Evolutionary conservation across 345 rosid species (phyloP).

Genomic region (Odontarrhena argentea): DNA sequence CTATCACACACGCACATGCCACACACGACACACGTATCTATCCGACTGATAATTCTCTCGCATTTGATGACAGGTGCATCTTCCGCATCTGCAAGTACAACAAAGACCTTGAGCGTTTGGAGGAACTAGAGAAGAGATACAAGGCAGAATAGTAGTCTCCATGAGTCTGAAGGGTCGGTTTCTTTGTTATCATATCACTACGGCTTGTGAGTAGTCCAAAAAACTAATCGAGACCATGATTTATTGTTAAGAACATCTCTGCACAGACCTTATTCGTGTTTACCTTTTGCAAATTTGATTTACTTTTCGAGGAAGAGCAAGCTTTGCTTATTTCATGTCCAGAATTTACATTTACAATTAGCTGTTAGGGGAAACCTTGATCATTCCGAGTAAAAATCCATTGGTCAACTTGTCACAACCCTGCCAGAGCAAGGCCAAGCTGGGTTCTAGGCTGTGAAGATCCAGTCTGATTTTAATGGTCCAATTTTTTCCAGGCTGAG

Average conservation of each 20-base stretch:
- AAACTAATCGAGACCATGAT: conserved; percentile 21
- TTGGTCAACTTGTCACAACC: neutral
- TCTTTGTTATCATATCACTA: conserved; percentile 16
- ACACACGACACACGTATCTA: neutral
- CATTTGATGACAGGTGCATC: conserved; percentile 61
- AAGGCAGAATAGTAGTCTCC: conserved; percentile 55
- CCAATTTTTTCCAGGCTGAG: conserved; percentile 1
- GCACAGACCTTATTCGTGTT: conserved; percentile 26
- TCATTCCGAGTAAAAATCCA: neutral
- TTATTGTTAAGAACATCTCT: conserved; percentile 15
- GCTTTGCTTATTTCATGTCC: conserved; percentile 6
- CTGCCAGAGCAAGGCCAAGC: neutral
- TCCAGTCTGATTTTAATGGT: neutral
- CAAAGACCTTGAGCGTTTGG: conserved; percentile 74
- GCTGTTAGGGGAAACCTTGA: conserved; percentile 5
- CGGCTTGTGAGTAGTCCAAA: conserved; percentile 34
- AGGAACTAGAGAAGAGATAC: conserved; percentile 75
- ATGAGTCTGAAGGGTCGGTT: conserved; percentile 4
- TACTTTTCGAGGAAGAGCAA: conserved; percentile 22
- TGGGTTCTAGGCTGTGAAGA: neutral
- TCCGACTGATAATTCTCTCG: conserved; percentile 14
- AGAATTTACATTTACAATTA: conserved; percentile 13
- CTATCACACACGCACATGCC: conserved; percentile 3
- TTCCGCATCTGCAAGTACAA: conserved; percentile 75
- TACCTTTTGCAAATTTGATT: conserved; percentile 12